These are phyloP conservation scores for Andrographis paniculata DNA, from an alignment of 305 asterid species.

Conservation along the genomic window DNA sequence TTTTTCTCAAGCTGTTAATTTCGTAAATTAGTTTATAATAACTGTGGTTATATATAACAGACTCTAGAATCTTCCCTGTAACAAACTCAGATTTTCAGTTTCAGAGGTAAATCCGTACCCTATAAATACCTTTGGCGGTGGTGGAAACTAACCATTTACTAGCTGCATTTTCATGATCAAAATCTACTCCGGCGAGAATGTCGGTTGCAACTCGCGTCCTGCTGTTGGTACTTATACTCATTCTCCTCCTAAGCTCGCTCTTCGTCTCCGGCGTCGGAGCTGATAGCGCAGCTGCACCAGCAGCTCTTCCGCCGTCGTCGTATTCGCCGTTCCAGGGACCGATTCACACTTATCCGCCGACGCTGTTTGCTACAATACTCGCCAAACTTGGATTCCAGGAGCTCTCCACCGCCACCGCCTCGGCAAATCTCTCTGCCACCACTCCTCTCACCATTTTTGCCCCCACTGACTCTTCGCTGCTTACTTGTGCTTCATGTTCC, in stretches of 20 bases:
- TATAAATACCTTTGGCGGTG: not conserved
- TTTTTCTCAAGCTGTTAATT: too few species aligned
- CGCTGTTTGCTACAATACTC: constrained; percentile 50
- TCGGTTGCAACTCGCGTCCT: constrained; percentile 40
- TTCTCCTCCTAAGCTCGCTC: constrained; percentile 39
- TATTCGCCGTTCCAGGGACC: constrained; percentile 22
- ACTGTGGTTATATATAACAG: too few species aligned
- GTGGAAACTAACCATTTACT: not conserved
- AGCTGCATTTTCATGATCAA: not conserved
- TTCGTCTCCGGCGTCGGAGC: constrained; percentile 31
- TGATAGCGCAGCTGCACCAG: too few species aligned
- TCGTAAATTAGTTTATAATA: too few species aligned
- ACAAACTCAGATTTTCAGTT: not conserved
- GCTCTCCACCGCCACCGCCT: constrained; percentile 47
- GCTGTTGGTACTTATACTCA: constrained; percentile 29
- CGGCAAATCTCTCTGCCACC: constrained; percentile 41
- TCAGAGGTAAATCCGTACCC: not conserved
- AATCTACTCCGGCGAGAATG: constrained; percentile 26
- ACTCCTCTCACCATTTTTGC: constrained; percentile 73
- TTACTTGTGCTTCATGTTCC: constrained; percentile 57
- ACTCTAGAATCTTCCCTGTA: not conserved
- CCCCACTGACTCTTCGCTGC: constrained; percentile 64
- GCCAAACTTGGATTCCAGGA: constrained; percentile 67
- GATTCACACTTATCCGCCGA: constrained; percentile 25
- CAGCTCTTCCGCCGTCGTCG: constrained; percentile 28